Base-by-base conservation (phyloP, 805 yeast species). In the Wickerhamomyces chaumierensis region DNA sequence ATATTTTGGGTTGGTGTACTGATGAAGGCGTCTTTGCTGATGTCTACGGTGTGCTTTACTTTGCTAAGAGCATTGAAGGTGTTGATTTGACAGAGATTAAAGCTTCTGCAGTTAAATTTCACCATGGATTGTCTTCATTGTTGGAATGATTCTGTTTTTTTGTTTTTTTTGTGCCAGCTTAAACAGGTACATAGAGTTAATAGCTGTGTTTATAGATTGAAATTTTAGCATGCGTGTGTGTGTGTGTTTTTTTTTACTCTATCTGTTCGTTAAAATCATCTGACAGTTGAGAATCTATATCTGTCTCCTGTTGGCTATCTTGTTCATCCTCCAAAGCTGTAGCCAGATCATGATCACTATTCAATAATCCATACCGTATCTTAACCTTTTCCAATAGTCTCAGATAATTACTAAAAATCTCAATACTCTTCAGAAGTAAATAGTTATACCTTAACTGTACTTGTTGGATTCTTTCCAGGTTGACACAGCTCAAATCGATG, bases 381-480 rank as follows among this genome's bases (percentile, higher is more conserved):
- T 31, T 31, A 5, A 31, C 17, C 9, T 31, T 31, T 16, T 31
- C 18, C 18, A 31, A 17, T 5, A 52, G 18, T n/a, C 48, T 43
- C 11, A 52, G 34, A 25, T 42, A 52, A 35, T 53, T 53, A 33
- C 50, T 54, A 14, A 52, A 27, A 16, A 52, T 9, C 8, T 42
- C 42, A 3, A 52, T 41, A 2, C 55, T 48, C 9, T 52, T 38
- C 3, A 52, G 39, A 4, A 54, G 28, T 20, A 54, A 33, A 13
- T 33, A 38, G 28, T 54, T 52, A 34, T 53, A 53, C 20, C 42
- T 29, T 16, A 49, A 19, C 38, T 48, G 50, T 27, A 49, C 28
- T 7, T 32, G 8, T 7, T 36, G 33, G 5, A 18, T 35, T 3
- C 14, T 18, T 15, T 15, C 17, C 9, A 17, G n/a, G 14, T 42